phyloP scores from a whole-genome alignment of 2,329 filamentous ascomycete genomes.

The Colletotrichum neosansevieriae region DNA sequence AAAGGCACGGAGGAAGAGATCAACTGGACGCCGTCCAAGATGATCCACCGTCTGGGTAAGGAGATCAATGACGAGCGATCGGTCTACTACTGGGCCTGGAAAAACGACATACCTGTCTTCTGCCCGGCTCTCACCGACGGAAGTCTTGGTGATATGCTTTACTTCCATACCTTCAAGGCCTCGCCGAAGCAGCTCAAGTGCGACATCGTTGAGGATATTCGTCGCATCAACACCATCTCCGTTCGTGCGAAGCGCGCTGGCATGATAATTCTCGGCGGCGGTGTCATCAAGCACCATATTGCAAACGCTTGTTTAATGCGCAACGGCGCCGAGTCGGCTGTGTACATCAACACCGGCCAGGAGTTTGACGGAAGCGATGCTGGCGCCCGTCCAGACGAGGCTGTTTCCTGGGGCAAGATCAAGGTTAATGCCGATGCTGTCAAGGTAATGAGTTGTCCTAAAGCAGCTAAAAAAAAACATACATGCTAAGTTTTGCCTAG shows the following conservation, averaged over 20 bases:
- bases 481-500: conserved; percentile 48
- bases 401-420: conserved; percentile 99
- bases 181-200: conserved; percentile 85
- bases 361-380: conserved; percentile 99
- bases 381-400: conserved; percentile 93
- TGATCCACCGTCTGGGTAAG: conserved; percentile 89
- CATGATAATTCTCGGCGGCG: conserved; percentile 95
- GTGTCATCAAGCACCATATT: conserved; percentile 98
- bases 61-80: conserved; percentile 94
- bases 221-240: conserved; percentile 90
- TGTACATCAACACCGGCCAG: conserved; percentile 97
- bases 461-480: not conserved
- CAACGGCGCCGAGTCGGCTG: conserved; percentile 95
- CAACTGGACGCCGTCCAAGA: conserved; percentile 92
- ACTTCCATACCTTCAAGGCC: conserved; percentile 96
- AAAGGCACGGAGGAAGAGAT: conserved; percentile 75
- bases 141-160: conserved; percentile 95
- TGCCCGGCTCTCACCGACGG: conserved; percentile 96
- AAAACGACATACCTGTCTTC: conserved; percentile 97
- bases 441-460: conserved; percentile 70
- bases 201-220: conserved; percentile 94
- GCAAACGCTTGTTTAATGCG: conserved; percentile 98
- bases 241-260: conserved; percentile 89
- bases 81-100: conserved; percentile 97
- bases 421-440: conserved; percentile 88